Evolutionary conservation across 2,329 filamentous ascomycete genomes (phyloP).

Genomic region (Aspergillus fumigatus): DNA sequence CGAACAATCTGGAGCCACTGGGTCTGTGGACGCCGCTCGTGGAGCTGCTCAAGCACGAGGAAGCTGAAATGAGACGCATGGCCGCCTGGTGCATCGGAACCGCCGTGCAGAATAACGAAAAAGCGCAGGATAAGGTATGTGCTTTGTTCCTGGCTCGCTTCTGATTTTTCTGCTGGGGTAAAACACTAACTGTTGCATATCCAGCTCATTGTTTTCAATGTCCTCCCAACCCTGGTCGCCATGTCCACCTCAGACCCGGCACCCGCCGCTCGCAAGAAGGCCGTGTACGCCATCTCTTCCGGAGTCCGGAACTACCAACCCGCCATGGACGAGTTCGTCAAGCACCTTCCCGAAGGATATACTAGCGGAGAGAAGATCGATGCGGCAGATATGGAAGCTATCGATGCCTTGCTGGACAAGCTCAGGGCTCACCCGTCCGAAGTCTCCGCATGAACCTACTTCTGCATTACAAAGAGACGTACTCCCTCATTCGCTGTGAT

Average conservation of each 20-base stretch:
- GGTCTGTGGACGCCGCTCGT: conserved; percentile 80
- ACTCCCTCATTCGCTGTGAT: background rate
- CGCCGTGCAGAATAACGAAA: conserved; percentile 92
- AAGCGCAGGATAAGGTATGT: conserved; percentile 68
- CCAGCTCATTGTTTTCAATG: conserved; percentile 56
- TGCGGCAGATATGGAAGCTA: conserved; percentile 78
- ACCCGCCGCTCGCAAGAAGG: conserved; percentile 72
- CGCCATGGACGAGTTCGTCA: conserved; percentile 60
- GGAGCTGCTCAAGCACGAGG: conserved; percentile 61
- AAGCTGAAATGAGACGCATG: conserved; percentile 71
- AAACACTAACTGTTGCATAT: background rate
- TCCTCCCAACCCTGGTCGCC: conserved; percentile 64
- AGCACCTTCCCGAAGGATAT: conserved; percentile 59
- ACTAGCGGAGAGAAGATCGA: conserved; percentile 62
- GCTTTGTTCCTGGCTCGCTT: background rate
- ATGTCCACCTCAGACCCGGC: conserved; percentile 59
- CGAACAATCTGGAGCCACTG: conserved; percentile 81
- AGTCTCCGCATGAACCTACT: conserved; percentile 21
- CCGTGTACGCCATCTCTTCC: conserved; percentile 81
- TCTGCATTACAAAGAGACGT: background rate
- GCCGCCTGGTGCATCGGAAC: conserved; percentile 94
- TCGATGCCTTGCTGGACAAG: conserved; percentile 68
- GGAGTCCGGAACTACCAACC: conserved; percentile 87
- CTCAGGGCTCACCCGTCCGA: conserved; percentile 49
- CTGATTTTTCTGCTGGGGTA: background rate